Evolutionary conservation across 2,329 filamentous ascomycete species (phyloP).

Genomic region (Xylariales sp.): DNA sequence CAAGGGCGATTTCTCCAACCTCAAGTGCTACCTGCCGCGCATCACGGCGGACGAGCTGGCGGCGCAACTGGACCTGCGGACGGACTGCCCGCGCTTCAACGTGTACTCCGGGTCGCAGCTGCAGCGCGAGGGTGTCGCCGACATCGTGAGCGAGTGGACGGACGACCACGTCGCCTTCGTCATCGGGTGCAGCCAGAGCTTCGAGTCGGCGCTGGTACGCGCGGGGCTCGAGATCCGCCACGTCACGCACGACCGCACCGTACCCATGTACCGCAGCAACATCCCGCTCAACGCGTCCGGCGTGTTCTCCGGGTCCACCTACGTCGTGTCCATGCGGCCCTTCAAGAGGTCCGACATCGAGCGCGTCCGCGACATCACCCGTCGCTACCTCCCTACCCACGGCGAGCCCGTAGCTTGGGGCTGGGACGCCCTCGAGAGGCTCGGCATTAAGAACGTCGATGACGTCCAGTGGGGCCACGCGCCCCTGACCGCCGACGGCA

Average conservation of each 20-base stretch:
- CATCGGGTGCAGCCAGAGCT: slow-evolving; percentile 61
- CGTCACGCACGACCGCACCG: slow-evolving; percentile 39
- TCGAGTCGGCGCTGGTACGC: slow-evolving; percentile 50
- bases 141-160: slow-evolving; percentile 50
- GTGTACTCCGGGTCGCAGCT: slow-evolving; percentile 48
- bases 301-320: slow-evolving; percentile 48
- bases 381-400: slow-evolving; percentile 51
- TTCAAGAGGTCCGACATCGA: slow-evolving; percentile 47
- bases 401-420: slow-evolving; percentile 64
- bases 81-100: slow-evolving; percentile 53
- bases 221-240: slow-evolving; percentile 51
- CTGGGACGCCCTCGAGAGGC: slow-evolving; percentile 46
- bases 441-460: slow-evolving; percentile 52
- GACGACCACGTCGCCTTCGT: slow-evolving; percentile 57
- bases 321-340: slow-evolving; percentile 61
- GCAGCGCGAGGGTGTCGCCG: slow-evolving; percentile 27
- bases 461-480: slow-evolving; percentile 54
- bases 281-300: slow-evolving; percentile 54
- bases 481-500: slow-evolving; percentile 34
- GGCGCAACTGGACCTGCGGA: slow-evolving; percentile 49
- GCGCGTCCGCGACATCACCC: slow-evolving; percentile 49
- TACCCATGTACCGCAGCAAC: slow-evolving; percentile 58
- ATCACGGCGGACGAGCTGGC: slow-evolving; percentile 12
- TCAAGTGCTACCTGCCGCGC: slow-evolving; percentile 26
- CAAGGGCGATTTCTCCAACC: slow-evolving; percentile 34